phyloP scores from a whole-genome alignment of 176 grass and related monocot species.

The Eleusine coracana region DNA sequence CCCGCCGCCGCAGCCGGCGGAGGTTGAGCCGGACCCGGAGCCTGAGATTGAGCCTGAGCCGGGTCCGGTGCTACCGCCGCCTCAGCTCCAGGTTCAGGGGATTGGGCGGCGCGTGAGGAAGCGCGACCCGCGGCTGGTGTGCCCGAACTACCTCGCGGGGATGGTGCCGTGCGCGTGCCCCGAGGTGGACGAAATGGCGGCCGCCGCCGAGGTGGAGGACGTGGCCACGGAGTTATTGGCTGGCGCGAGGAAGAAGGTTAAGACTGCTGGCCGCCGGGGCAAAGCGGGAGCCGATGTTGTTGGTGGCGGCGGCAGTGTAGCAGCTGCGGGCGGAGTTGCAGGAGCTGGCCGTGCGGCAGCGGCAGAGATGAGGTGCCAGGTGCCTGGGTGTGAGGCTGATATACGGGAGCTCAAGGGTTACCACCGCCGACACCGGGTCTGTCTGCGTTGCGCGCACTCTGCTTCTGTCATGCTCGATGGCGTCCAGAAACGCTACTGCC shows the following conservation, averaged over 20 bases:
- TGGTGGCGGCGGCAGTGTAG: conserved; percentile 13
- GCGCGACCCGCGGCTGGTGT: conserved; percentile 83
- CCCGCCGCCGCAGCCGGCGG: not conserved
- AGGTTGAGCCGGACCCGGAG: conserved; percentile 25
- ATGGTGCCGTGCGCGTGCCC: conserved; percentile 89
- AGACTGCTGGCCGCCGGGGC: conserved; percentile 47
- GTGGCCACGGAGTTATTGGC: conserved; percentile 51
- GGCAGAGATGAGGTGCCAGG: conserved; percentile 79
- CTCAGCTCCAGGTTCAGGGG: not conserved
- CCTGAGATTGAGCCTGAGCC: not conserved
- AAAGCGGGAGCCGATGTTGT: conserved; percentile 35
- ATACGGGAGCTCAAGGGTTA: conserved; percentile 95
- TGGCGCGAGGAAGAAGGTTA: conserved; percentile 49
- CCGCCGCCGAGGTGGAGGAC: conserved; percentile 49
- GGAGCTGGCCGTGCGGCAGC: conserved; percentile 38
- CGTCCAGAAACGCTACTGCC: conserved; percentile 83
- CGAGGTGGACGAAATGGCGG: conserved; percentile 78
- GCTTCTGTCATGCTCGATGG: conserved; percentile 64
- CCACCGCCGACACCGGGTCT: conserved; percentile 86
- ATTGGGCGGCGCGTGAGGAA: conserved; percentile 67
- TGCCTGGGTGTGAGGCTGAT: conserved; percentile 77
- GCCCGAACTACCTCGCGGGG: conserved; percentile 91
- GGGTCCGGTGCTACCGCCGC: not conserved
- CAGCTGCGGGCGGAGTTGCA: conserved; percentile 30
- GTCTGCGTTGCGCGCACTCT: conserved; percentile 74